Base-by-base conservation (phyloP, 805 yeast species). In the Torulaspora quercuum region DNA sequence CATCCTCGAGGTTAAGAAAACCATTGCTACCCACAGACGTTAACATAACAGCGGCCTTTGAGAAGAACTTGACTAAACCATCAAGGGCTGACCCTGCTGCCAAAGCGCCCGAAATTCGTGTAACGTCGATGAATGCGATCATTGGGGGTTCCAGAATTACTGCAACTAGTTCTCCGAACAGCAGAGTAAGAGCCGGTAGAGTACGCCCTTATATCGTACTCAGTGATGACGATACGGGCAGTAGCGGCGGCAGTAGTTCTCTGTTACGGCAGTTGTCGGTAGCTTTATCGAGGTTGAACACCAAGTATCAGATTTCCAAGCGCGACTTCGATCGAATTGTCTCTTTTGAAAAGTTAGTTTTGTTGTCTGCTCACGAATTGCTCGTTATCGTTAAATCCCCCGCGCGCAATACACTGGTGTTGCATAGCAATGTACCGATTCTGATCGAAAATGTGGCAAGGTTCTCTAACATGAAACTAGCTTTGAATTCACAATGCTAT, bases 401-500 rank as follows among this genome's bases (percentile, higher is more conserved):
- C n/a, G n/a, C n/a, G n/a, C 16, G 18, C n/a, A 9, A 8, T 6
- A 1, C 21, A 4, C 5, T 32, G 19, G 35, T 32, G 1, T 23
- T 42, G 6, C 45, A 42, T 25, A 37, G 39, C n/a, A 22, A 11
- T 4, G 19, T 18, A 7, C 35, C 42, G 3, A 16, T 42, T 7
- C 27, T 17, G n/a, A 19, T 13, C 9, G 16, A 15, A 13, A 12
- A 8, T 13, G 25, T 32, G 10, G 19, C 13, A 7, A 29, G 37
- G 17, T 22, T 29, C 12, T 25, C 17, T 8, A 23, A 17, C 9
- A 22, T 29, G 19, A 42, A 29, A 24, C 24, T 42, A 38, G 51
- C 51, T 17, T 33, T 45, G 15, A 45, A 44, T 35, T 42, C 48
- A 18, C 46, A 37, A 28, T 41, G 39, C 43, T 35, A 25, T 35